Percentiles rank a stretch among this genome's conserved stretches.
These are phyloP conservation scores for Amanita inopinata DNA, from an alignment of 768 basidiomycete species.

Conservation along the genomic window DNA sequence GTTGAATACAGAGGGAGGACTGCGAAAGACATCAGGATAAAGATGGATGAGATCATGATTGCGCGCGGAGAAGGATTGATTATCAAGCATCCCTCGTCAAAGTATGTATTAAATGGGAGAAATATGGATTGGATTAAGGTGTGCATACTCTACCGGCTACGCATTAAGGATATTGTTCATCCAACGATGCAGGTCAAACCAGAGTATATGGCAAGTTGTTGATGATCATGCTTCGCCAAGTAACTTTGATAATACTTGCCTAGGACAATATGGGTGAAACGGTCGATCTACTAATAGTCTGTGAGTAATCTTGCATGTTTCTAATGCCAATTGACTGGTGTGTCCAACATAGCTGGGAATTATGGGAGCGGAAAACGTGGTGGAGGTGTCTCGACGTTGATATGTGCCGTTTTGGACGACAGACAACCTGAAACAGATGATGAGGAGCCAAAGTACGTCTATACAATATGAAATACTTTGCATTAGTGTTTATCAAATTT, in stretches of 20 bases:
- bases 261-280: conserved; percentile 91
- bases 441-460: conserved; percentile 52
- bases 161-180: not conserved
- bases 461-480: conserved; percentile 3
- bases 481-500: not conserved
- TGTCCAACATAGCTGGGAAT: conserved; percentile 53
- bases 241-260: not conserved
- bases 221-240: not conserved
- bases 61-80: conserved; percentile 88
- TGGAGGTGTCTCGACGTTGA: conserved; percentile 81
- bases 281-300: conserved; percentile 85
- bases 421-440: conserved; percentile 42
- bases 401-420: conserved; percentile 86
- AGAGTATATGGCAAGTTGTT: conserved; percentile 64
- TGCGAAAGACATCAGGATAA: conserved; percentile 68
- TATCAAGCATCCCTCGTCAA: conserved; percentile 73
- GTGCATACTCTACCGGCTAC: conserved; percentile 7
- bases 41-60: conserved; percentile 79
- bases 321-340: not conserved
- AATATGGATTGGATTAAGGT: conserved; percentile 94
- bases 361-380: conserved; percentile 82
- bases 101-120: conserved; percentile 80
- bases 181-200: conserved; percentile 55
- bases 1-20: conserved; percentile 65
- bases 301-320: conserved; percentile 27